phyloP scores from a whole-genome alignment of 2,329 filamentous ascomycete genomes.

The Neonectria punicea region DNA sequence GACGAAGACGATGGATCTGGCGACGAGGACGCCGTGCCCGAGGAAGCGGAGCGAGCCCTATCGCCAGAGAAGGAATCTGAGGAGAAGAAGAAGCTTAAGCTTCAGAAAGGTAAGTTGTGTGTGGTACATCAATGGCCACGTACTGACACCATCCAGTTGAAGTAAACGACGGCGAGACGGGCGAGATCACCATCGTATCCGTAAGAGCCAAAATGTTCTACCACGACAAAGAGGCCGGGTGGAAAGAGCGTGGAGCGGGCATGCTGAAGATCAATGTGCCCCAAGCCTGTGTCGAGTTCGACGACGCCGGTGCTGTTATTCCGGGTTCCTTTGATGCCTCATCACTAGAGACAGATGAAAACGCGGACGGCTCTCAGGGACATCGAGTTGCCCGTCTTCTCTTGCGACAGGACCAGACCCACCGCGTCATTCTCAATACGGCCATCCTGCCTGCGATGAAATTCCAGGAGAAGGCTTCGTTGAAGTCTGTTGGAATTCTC shows the following conservation, averaged over 20 bases:
- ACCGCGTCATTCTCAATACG: conserved; percentile 88
- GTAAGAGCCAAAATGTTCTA: conserved; percentile 87
- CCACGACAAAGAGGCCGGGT: conserved; percentile 76
- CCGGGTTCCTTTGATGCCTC: conserved; percentile 67
- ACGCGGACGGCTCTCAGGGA: conserved; percentile 38
- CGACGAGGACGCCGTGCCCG: conserved; percentile 55
- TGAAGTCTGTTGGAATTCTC: conserved; percentile 75
- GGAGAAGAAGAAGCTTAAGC: conserved; percentile 72
- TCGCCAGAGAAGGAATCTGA: conserved; percentile 67
- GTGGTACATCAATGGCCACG: neutral
- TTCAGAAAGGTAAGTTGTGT: conserved; percentile 74
- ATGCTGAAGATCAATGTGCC: conserved; percentile 86
- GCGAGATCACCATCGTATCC: conserved; percentile 78
- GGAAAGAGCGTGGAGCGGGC: conserved; percentile 90
- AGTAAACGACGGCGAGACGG: conserved; percentile 88
- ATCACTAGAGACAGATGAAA: conserved; percentile 57
- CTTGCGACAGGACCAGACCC: conserved; percentile 90
- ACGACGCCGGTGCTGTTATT: conserved; percentile 61
- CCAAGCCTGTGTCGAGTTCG: conserved; percentile 64
- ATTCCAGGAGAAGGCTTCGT: conserved; percentile 79
- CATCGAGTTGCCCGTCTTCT: conserved; percentile 76
- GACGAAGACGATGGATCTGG: conserved; percentile 51
- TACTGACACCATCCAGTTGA: conserved; percentile 60
- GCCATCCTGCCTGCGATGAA: conserved; percentile 81
- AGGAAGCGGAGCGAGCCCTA: conserved; percentile 57